Conservation (phyloP, 352 stramenopile species). For the Pythium sukuiense region DNA sequence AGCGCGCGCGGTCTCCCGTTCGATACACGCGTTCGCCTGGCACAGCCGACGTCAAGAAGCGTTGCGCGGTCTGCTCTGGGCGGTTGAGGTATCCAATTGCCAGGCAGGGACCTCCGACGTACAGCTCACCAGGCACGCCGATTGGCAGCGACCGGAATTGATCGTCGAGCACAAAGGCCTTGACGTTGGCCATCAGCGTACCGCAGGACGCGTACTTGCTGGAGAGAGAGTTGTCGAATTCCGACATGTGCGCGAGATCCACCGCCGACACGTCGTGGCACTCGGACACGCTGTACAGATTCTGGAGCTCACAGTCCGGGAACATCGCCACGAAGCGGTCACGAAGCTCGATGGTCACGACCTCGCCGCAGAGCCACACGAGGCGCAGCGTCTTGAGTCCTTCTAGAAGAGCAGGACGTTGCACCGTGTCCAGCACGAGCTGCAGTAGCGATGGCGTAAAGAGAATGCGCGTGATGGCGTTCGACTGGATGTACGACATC, state of each 20-base stretch:
- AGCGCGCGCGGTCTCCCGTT: conserved; percentile 90
- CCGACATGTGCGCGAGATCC: conserved; percentile 71
- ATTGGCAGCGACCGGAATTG: conserved; percentile 57
- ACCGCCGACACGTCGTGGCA: conserved; percentile 91
- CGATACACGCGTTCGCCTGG: conserved; percentile 86
- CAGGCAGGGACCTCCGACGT: conserved; percentile 82
- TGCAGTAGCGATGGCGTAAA: conserved; percentile 93
- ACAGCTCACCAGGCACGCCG: conserved; percentile 78
- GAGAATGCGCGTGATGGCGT: conserved; percentile 89
- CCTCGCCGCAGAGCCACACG: conserved; percentile 92
- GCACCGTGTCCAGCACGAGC: conserved; percentile 78
- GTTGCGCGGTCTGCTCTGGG: conserved; percentile 71
- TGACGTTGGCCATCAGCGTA: conserved; percentile 83
- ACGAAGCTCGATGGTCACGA: conserved; percentile 90
- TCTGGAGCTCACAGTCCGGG: conserved; percentile 85
- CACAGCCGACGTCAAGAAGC: conserved; percentile 73
- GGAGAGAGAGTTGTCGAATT: conserved; percentile 69
- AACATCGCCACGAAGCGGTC: conserved; percentile 86
- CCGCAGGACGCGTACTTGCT: conserved; percentile 90
- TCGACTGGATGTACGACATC: conserved; percentile 68
- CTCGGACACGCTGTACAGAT: conserved; percentile 94
- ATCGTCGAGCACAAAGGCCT: conserved; percentile 79
- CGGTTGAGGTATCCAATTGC: conserved; percentile 84
- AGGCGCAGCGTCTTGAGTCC: conserved; percentile 78
- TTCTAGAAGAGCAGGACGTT: conserved; percentile 46